Conservation (phyloP, 2,329 filamentous ascomycete species). For the Trichoderma harzianum region DNA sequence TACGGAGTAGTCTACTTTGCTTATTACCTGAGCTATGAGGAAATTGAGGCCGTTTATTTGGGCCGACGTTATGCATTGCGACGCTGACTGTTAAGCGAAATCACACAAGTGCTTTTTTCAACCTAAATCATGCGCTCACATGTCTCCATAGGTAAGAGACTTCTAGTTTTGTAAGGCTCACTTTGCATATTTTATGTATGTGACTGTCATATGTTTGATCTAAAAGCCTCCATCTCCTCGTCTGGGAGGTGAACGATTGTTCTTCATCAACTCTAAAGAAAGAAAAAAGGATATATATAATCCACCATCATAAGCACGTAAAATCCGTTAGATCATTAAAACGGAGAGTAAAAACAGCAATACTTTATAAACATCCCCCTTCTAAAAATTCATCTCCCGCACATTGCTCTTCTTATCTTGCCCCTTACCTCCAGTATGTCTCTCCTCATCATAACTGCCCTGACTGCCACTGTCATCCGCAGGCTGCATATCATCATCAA, state of each 20-base stretch:
- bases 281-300: neutral
- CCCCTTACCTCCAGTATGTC: neutral
- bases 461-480: slow-evolving; percentile 43
- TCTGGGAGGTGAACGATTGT: neutral
- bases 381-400: neutral
- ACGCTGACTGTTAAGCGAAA: neutral
- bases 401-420: neutral
- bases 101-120: neutral
- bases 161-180: neutral
- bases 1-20: neutral
- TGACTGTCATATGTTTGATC: neutral
- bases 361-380: neutral
- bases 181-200: neutral
- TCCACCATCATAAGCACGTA: neutral
- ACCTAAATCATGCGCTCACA: neutral
- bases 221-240: neutral
- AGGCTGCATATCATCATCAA: slow-evolving; percentile 52
- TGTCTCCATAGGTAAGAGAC: neutral
- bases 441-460: slow-evolving; percentile 26
- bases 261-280: neutral
- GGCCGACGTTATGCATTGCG: neutral
- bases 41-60: neutral
- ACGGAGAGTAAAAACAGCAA: neutral
- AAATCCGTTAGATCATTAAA: neutral
- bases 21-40: neutral